Conservation (phyloP, 306 rosid species). For the Canavalia gladiata region DNA sequence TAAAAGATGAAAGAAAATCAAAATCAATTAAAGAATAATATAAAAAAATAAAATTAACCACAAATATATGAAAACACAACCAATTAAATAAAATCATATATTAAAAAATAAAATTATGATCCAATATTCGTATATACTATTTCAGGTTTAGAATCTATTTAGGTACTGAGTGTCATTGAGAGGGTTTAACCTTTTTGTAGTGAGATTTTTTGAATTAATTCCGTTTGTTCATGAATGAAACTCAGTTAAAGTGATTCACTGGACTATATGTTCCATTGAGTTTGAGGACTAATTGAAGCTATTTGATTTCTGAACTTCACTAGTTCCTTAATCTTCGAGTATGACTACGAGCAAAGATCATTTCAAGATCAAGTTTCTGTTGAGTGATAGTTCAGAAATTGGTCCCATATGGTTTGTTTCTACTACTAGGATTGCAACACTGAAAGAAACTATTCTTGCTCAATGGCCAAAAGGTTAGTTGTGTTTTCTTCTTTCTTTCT, state of each 20-base stretch:
- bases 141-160: conserved; percentile 31
- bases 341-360: conserved; percentile 85
- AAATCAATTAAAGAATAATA: background rate
- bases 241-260: conserved; percentile 44
- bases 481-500: conserved; percentile 17
- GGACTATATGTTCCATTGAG: conserved; percentile 25
- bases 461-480: conserved; percentile 94
- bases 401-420: conserved; percentile 83
- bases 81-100: too few species aligned
- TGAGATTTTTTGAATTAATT: conserved; percentile 34
- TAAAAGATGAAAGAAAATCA: too few species aligned
- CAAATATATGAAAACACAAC: too few species aligned
- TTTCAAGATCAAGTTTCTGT: conserved; percentile 81
- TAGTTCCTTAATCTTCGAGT: conserved; percentile 29
- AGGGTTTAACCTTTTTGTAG: background rate
- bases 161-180: conserved; percentile 29
- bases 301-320: conserved; percentile 38
- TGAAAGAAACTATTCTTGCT: conserved; percentile 85
- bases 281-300: conserved; percentile 38
- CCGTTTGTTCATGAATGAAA: conserved; percentile 27
- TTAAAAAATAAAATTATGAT: too few species aligned
- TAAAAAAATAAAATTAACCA: too few species aligned
- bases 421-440: conserved; percentile 75
- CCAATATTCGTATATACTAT: background rate
- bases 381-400: conserved; percentile 89